Conservation (phyloP, 2,329 filamentous ascomycete species). For the Tolypocladium sp. region DNA sequence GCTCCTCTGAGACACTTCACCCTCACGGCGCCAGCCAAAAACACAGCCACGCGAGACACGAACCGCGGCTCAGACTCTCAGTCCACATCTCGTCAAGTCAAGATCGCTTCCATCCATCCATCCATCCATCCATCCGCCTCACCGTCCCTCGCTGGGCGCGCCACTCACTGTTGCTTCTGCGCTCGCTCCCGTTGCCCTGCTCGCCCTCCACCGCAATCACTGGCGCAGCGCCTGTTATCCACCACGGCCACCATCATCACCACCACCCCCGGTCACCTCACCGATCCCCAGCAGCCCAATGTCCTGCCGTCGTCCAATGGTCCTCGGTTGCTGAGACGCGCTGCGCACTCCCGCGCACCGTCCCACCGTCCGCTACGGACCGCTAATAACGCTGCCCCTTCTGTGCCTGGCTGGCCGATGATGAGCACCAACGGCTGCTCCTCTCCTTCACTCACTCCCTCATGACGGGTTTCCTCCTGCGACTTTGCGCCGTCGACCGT, state of each 20-base stretch:
- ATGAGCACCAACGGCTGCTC: constrained; percentile 8
- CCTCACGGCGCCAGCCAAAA: not conserved
- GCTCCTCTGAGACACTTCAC: not conserved
- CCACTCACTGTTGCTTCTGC: not conserved
- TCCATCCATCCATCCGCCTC: not conserved
- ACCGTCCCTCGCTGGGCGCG: not conserved
- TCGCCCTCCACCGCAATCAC: not conserved
- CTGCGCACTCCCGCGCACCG: not conserved
- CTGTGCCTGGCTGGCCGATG: not conserved
- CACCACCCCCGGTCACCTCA: not conserved
- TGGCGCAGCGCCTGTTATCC: not conserved
- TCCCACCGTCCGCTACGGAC: not conserved
- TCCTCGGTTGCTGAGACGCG: constrained; percentile 1
- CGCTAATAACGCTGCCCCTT: not conserved
- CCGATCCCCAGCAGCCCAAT: not conserved
- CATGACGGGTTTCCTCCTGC: constrained; percentile 40
- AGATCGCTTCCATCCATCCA: not conserved
- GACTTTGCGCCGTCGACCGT: constrained; percentile 37
- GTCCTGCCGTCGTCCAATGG: not conserved
- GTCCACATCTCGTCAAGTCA: not conserved
- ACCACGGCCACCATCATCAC: not conserved
- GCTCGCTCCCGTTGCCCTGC: not conserved
- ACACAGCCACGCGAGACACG: not conserved
- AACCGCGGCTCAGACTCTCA: not conserved
- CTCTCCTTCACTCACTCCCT: constrained; percentile 12